Conservation (phyloP, 495 filamentous ascomycete species). For the Hapsidospora chrysogenum region DNA sequence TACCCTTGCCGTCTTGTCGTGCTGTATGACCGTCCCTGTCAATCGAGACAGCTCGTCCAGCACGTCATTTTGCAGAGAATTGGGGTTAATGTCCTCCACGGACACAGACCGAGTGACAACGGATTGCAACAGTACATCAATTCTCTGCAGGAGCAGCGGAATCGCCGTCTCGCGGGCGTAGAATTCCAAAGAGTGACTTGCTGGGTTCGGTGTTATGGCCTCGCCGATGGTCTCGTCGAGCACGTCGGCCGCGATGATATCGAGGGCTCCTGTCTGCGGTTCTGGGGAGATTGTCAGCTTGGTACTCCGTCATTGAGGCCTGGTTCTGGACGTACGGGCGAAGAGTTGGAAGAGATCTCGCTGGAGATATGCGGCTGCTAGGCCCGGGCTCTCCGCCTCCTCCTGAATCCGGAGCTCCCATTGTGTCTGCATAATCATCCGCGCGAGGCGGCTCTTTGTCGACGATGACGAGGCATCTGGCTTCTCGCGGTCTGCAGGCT, state of each 20-base stretch:
- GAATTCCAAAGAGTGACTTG: too few relatives aligned
- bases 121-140: too few relatives aligned
- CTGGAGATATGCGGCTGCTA: conserved; percentile 1
- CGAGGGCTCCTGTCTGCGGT: too few relatives aligned
- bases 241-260: too few relatives aligned
- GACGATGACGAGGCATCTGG: too few relatives aligned
- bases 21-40: conserved; percentile 22
- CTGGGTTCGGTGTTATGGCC: too few relatives aligned
- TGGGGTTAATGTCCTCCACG: neutral
- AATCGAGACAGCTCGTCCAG: conserved; percentile 23
- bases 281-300: too few relatives aligned
- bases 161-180: too few relatives aligned
- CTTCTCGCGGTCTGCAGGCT: conserved; percentile 1
- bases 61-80: conserved; percentile 2
- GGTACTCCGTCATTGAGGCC: too few relatives aligned
- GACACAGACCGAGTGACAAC: too few relatives aligned
- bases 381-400: conserved; percentile 2
- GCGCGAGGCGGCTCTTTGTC: conserved; percentile 2
- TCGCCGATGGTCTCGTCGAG: too few relatives aligned
- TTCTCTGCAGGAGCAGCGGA: too few relatives aligned
- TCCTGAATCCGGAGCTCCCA: neutral
- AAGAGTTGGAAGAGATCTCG: conserved; percentile 5
- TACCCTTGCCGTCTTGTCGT: conserved; percentile 11
- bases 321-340: neutral
- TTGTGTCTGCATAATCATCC: conserved; percentile 3